Evolutionary conservation across 768 basidiomycete genomes (phyloP).

Genomic region (Pleurotus djamor): DNA sequence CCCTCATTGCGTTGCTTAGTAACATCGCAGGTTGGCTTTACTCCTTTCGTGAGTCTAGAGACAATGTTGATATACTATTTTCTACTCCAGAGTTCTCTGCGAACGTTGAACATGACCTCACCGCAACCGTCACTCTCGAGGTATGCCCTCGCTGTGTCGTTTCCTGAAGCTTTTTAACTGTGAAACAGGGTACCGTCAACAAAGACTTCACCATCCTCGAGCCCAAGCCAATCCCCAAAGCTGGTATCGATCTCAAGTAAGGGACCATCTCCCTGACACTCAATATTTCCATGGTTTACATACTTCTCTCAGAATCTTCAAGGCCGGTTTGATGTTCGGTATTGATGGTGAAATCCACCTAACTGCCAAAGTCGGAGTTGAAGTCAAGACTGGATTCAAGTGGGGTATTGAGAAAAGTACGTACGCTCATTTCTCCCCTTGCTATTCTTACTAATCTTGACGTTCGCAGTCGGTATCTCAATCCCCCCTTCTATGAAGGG

Average conservation of each 20-base stretch:
- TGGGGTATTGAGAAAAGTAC: neutral
- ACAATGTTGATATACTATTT: neutral
- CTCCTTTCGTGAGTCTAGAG: neutral
- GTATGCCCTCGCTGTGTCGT: neutral
- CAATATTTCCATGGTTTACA: neutral
- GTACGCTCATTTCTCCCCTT: neutral
- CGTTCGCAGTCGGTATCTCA: neutral
- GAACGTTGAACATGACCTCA: neutral
- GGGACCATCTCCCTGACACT: neutral
- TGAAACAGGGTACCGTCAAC: neutral
- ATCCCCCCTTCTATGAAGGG: neutral
- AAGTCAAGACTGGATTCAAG: neutral
- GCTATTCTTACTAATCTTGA: neutral
- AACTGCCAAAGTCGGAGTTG: neutral
- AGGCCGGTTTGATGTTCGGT: neutral
- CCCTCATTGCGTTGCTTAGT: neutral
- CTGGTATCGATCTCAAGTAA: neutral
- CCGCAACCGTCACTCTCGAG: neutral
- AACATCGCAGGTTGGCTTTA: neutral
- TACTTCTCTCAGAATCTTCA: neutral
- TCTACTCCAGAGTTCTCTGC: neutral
- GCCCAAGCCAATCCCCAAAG: neutral
- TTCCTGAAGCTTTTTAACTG: neutral
- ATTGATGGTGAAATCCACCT: neutral
- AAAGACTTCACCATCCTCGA: neutral